Conservation (phyloP, 352 stramenopile species). For the Globisporangium lucens region DNA sequence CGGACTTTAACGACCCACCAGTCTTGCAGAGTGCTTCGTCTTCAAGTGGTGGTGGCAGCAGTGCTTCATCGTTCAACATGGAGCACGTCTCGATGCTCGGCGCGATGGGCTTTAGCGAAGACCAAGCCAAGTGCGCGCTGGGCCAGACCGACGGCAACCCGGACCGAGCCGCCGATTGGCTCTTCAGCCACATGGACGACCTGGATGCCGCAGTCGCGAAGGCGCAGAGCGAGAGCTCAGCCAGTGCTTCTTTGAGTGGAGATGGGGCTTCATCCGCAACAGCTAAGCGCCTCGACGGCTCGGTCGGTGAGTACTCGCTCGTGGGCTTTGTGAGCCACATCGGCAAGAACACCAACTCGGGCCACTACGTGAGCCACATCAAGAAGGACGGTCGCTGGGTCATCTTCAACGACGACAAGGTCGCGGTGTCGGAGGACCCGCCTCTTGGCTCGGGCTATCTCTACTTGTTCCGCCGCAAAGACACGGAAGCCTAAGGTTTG, state of each 20-base stretch:
- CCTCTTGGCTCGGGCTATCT: slow-evolving; percentile 95
- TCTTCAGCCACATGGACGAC: slow-evolving; percentile 98
- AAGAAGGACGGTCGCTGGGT: slow-evolving; percentile 97
- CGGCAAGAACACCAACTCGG: slow-evolving; percentile 96
- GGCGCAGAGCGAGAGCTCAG: slow-evolving; percentile 19
- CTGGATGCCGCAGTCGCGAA: slow-evolving; percentile 89
- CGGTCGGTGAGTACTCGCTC: slow-evolving; percentile 89
- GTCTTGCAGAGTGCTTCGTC: slow-evolving; percentile 14
- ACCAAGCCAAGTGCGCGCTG: slow-evolving; percentile 91
- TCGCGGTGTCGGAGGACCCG: slow-evolving; percentile 92
- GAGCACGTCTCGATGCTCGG: slow-evolving; percentile 62
- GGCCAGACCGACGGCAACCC: slow-evolving; percentile 89
- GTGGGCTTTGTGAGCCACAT: slow-evolving; percentile 98
- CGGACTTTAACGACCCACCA: slow-evolving; percentile 96
- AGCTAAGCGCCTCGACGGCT: slow-evolving; percentile 56
- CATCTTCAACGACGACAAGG: slow-evolving; percentile 99
- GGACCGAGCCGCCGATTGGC: slow-evolving; percentile 96
- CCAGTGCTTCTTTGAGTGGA: slow-evolving; percentile 16
- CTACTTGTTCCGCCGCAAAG: slow-evolving; percentile 90
- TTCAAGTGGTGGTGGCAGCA: slow-evolving; percentile 17
- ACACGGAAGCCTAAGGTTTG: slow-evolving; percentile 15
- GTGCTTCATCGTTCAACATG: slow-evolving; percentile 72
- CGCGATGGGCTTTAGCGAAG: slow-evolving; percentile 87
- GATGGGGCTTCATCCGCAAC: slow-evolving; percentile 2
- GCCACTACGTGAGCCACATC: slow-evolving; percentile 98